Evolutionary conservation across 139 green algal genomes (phyloP).

Genomic region (Gonium pectorale): DNA sequence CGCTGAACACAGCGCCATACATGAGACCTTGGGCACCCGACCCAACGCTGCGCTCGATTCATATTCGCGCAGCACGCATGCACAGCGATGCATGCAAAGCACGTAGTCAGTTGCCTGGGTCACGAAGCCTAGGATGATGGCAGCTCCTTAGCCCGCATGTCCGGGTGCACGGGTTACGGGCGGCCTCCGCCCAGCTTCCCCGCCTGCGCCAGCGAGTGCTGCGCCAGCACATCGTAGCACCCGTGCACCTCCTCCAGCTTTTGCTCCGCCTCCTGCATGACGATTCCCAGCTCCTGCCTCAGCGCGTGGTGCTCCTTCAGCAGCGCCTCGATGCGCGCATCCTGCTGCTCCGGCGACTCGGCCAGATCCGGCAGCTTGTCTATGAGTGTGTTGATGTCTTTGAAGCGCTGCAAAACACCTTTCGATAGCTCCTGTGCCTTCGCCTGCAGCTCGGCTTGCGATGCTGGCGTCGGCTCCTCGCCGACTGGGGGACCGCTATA

Average conservation of each 20-base stretch:
- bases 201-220: neutral
- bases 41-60: too few relatives aligned
- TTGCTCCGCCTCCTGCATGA: slow-evolving; percentile 19
- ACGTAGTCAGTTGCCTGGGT: too few relatives aligned
- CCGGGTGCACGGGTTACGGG: too few relatives aligned
- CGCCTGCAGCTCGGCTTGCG: slow-evolving; percentile 9
- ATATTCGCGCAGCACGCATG: neutral
- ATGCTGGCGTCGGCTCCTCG: neutral
- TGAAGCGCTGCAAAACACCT: slow-evolving; percentile 17
- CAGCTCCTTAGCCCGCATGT: too few relatives aligned
- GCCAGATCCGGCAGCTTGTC: slow-evolving; percentile 36
- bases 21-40: too few relatives aligned
- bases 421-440: slow-evolving; percentile 23
- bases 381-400: slow-evolving; percentile 19
- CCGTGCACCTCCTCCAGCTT: slow-evolving; percentile 41
- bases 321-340: slow-evolving; percentile 7
- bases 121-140: too few relatives aligned
- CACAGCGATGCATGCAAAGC: too few relatives aligned
- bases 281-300: slow-evolving; percentile 4
- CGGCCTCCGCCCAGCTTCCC: neutral
- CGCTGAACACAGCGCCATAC: too few relatives aligned
- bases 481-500: neutral
- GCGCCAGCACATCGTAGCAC: slow-evolving; percentile 1
- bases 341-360: slow-evolving; percentile 26
- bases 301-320: slow-evolving; percentile 33